phyloP scores from a whole-genome alignment of 176 grass and related monocot species.

The Lolium perenne region DNA sequence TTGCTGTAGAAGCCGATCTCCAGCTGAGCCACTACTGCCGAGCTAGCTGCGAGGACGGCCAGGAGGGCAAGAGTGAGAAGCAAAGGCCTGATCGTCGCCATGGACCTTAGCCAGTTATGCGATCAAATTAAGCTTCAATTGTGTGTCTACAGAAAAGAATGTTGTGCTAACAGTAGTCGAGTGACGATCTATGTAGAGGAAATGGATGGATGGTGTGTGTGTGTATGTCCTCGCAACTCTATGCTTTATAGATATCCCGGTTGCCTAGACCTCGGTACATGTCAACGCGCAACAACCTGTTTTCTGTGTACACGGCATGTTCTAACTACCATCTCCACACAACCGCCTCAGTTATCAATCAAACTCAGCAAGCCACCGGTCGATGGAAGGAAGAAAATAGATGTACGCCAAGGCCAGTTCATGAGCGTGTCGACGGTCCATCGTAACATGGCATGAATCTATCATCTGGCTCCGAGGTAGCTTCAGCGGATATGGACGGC shows the following conservation, averaged over 20 bases:
- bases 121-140: not conserved
- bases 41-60: constrained; percentile 17
- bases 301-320: constrained; percentile 31
- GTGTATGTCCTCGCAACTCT: not conserved
- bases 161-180: not conserved
- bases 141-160: not conserved
- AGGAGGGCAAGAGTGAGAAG: not conserved
- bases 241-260: constrained; percentile 32
- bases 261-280: not conserved
- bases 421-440: not conserved
- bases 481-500: not conserved
- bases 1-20: constrained; percentile 63
- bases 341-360: not conserved
- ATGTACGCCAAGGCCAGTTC: constrained; percentile 7
- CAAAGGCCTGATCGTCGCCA: constrained; percentile 16
- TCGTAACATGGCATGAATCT: constrained; percentile 3
- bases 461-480: not conserved
- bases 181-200: not conserved
- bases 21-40: constrained; percentile 50
- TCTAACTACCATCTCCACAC: constrained; percentile 37
- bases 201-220: not conserved
- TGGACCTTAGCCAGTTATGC: not conserved
- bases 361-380: not conserved
- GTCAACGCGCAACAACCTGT: constrained; percentile 27
- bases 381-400: not conserved